phyloP scores from a whole-genome alignment of 495 filamentous ascomycete genomes.

The Pseudevernia furfuracea region DNA sequence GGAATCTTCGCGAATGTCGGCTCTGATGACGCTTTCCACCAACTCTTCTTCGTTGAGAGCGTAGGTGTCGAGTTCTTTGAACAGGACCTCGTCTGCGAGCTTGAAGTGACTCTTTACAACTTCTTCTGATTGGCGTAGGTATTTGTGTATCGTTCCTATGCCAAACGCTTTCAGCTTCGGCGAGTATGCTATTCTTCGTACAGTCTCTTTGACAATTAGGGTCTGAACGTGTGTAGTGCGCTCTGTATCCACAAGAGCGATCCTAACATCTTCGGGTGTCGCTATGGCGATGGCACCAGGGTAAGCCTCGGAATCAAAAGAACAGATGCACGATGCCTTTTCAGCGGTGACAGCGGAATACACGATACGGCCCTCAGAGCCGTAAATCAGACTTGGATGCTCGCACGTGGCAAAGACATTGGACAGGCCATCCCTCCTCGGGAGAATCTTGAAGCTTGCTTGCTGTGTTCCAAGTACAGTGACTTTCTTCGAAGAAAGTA shows the following conservation, averaged over 20 bases:
- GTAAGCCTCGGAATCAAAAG: conserved; percentile 74
- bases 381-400: conserved; percentile 87
- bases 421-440: conserved; percentile 51
- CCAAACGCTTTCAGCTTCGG: conserved; percentile 72
- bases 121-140: conserved; percentile 49
- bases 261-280: conserved; percentile 65
- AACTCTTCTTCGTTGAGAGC: conserved; percentile 60
- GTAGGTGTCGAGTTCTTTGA: conserved; percentile 45
- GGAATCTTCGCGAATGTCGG: conserved; percentile 59
- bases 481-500: conserved; percentile 64
- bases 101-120: conserved; percentile 52
- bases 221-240: conserved; percentile 80
- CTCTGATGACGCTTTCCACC: conserved; percentile 75
- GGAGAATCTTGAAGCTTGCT: conserved; percentile 69
- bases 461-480: conserved; percentile 82
- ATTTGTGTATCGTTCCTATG: conserved; percentile 71
- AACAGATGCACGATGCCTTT: conserved; percentile 67
- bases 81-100: conserved; percentile 52
- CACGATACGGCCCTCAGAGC: conserved; percentile 74
- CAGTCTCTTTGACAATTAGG: conserved; percentile 68
- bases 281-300: conserved; percentile 75
- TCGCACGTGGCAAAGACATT: conserved; percentile 93
- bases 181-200: conserved; percentile 82
- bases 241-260: conserved; percentile 74
- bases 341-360: conserved; percentile 96